Conservation (phyloP, 1,284 basidiomycete species). For the Ustilago bromivora region DNA sequence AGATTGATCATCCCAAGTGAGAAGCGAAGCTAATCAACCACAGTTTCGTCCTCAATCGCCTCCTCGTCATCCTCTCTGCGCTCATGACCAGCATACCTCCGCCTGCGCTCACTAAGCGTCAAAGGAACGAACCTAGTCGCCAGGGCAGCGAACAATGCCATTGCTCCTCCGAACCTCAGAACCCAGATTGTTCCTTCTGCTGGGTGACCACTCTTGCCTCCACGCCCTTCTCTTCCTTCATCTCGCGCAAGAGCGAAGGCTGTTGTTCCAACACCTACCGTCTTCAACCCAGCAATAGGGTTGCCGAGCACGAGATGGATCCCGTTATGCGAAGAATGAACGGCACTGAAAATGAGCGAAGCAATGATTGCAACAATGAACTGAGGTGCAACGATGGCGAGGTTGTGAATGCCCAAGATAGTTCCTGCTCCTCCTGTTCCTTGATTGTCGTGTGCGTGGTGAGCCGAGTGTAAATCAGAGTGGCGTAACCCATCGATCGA, state of each 20-base stretch:
- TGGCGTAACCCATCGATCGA: not conserved
- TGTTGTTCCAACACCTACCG: not conserved
- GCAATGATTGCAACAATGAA: conserved; percentile 82
- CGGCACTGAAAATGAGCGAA: conserved; percentile 82
- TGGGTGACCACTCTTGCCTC: conserved; percentile 15
- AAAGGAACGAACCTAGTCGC: conserved; percentile 56
- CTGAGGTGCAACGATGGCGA: conserved; percentile 73
- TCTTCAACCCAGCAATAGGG: conserved; percentile 59
- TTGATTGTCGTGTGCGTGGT: not conserved
- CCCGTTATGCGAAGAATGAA: not conserved
- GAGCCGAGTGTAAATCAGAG: not conserved
- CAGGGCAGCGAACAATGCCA: conserved; percentile 63
- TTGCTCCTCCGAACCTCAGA: conserved; percentile 85
- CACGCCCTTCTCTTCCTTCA: no score
- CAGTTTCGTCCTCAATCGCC: not conserved
- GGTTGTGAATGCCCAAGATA: conserved; percentile 92
- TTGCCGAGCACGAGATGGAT: conserved; percentile 32
- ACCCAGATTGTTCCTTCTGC: conserved; percentile 82
- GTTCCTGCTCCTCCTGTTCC: conserved; percentile 77
- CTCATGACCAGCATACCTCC: conserved; percentile 14
- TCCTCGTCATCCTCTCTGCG: not conserved
- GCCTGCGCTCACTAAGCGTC: conserved; percentile 45
- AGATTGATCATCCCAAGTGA: not conserved
- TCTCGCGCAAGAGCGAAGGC: no score
- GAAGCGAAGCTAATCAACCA: not conserved